phyloP scores from a whole-genome alignment of 768 basidiomycete species.

The Cystofilobasidium bisporidii region DNA sequence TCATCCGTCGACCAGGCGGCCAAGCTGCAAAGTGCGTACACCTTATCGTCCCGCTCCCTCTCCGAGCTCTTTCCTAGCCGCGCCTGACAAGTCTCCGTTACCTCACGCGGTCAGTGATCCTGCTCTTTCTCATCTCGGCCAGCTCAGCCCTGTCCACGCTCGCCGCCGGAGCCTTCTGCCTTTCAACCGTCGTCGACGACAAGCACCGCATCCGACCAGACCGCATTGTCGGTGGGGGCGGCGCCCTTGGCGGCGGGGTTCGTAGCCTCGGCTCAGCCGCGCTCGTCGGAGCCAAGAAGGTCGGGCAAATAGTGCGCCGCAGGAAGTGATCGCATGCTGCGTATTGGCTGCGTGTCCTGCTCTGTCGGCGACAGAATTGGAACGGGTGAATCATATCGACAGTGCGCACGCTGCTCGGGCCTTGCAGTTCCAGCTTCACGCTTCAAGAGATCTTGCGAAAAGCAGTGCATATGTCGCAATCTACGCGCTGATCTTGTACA shows the following conservation, averaged over 20 bases:
- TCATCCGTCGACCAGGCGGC: slow-evolving; percentile 76
- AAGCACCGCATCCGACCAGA: slow-evolving; percentile 39
- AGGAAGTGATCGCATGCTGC: too few species aligned
- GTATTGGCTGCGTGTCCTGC: too few species aligned
- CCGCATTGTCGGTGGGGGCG: slow-evolving; percentile 33
- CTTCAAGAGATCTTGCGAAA: too few species aligned
- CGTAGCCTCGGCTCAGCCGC: too few species aligned
- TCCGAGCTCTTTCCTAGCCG: too few species aligned
- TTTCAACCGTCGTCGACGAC: slow-evolving; percentile 56
- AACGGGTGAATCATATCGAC: too few species aligned
- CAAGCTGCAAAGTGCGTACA: slow-evolving; percentile 53
- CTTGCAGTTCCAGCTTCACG: too few species aligned
- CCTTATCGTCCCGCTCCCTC: not conserved
- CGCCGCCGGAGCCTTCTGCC: slow-evolving; percentile 52
- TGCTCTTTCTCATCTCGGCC: slow-evolving; percentile 87
- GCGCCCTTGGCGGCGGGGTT: slow-evolving; percentile 34
- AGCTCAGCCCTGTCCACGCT: slow-evolving; percentile 63
- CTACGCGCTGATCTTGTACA: not conserved
- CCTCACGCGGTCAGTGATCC: slow-evolving; percentile 52
- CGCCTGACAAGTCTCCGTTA: not conserved
- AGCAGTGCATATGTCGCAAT: too few species aligned
- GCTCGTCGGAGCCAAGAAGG: too few species aligned
- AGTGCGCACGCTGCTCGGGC: too few species aligned
- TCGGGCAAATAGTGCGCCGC: too few species aligned
- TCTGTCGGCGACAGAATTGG: too few species aligned